Evolutionary conservation across 208 protist genomes (phyloP).

Genomic region (Trypanosoma brucei): DNA sequence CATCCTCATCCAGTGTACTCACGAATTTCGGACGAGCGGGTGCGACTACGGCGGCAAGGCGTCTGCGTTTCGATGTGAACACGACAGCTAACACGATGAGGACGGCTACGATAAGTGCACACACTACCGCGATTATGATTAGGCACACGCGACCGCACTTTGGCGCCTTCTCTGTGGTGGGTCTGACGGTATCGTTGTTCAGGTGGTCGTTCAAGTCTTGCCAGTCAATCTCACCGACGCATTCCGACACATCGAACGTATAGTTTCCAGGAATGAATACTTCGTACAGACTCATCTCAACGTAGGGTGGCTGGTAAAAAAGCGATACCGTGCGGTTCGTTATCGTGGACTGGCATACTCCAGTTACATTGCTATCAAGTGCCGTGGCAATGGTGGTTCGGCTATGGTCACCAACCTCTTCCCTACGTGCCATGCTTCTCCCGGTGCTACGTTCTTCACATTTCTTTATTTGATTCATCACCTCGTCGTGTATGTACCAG

Average conservation of each 20-base stretch:
- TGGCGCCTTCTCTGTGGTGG: background rate
- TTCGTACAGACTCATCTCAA: slow-evolving; percentile 27
- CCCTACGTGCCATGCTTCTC: too few relatives aligned
- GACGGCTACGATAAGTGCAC: slow-evolving; percentile 46
- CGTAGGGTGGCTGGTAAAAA: slow-evolving; percentile 1
- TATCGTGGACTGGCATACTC: slow-evolving; percentile 19
- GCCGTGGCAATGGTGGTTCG: too few relatives aligned
- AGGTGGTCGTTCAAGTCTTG: slow-evolving; percentile 18
- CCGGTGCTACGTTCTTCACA: slow-evolving; percentile 4
- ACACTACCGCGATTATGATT: slow-evolving; percentile 56
- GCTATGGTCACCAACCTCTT: too few relatives aligned
- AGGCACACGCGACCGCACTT: slow-evolving; percentile 66
- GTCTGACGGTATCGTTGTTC: slow-evolving; percentile 1
- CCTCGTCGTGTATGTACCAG: slow-evolving; percentile 28
- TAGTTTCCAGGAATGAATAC: slow-evolving; percentile 38
- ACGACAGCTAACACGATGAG: slow-evolving; percentile 59
- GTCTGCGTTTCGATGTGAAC: slow-evolving; percentile 62
- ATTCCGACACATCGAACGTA: slow-evolving; percentile 33
- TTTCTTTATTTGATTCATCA: slow-evolving; percentile 20
- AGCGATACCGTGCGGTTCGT: slow-evolving; percentile 34
- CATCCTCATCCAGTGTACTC: slow-evolving; percentile 36
- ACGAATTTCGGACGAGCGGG: slow-evolving; percentile 35
- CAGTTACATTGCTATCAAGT: background rate
- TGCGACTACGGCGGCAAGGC: slow-evolving; percentile 61
- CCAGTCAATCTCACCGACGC: slow-evolving; percentile 45